Evolutionary conservation across 129 eudicot genomes (phyloP).

Genomic region (Helichrysum umbraculigerum): DNA sequence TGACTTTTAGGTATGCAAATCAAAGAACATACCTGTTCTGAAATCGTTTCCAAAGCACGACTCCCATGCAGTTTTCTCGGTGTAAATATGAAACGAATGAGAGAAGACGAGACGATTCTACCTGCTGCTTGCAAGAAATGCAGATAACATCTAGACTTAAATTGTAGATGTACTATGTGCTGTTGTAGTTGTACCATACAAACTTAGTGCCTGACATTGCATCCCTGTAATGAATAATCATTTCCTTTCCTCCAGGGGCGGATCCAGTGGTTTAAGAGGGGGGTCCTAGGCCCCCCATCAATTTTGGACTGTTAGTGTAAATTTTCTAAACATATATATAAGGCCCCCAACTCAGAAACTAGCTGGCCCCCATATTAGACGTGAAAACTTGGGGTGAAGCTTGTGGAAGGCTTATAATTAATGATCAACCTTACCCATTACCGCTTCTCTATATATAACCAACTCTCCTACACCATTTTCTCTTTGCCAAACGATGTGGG

Average conservation of each 20-base stretch:
- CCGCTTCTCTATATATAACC: too few species aligned
- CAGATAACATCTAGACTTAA: conserved; percentile 26
- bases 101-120: conserved; percentile 47
- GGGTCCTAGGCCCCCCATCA: too few species aligned
- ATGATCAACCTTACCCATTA: too few species aligned
- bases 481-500: too few species aligned
- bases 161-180: neutral
- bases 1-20: conserved; percentile 35
- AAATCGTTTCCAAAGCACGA: conserved; percentile 15
- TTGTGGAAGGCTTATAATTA: too few species aligned
- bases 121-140: conserved; percentile 46
- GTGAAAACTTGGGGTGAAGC: too few species aligned
- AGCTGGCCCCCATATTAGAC: too few species aligned
- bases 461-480: too few species aligned
- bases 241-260: neutral
- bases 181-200: conserved; percentile 19
- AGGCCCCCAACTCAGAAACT: too few species aligned
- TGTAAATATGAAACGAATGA: conserved; percentile 44
- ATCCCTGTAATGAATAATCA: neutral
- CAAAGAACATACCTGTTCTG: conserved; percentile 14
- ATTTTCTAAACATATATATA: too few species aligned
- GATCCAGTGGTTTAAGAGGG: too few species aligned
- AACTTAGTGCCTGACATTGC: neutral
- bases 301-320: too few species aligned
- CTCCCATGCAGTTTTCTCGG: conserved; percentile 43